Base-by-base conservation (phyloP, 2,329 filamentous ascomycete species). In the Fonsecaea multimorphosa region DNA sequence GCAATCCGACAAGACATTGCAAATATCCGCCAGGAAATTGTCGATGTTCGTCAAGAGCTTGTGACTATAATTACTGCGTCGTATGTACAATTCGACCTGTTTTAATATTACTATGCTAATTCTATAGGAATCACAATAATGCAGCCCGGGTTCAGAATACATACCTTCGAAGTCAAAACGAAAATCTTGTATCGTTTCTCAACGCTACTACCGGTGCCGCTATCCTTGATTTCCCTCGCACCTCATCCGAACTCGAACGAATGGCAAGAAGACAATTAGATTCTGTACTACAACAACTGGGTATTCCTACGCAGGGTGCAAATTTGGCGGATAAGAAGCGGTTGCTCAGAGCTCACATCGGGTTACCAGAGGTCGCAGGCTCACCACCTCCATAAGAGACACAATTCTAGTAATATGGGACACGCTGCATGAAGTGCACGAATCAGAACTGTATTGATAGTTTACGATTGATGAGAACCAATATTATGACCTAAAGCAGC, bases 21-120 rank as follows among this genome's bases (percentile, higher is more conserved):
- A 60, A 64, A 54, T 60, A 22, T 64, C 9, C 62, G 62, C 60
- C 56, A 64, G 60, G 62, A 60, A 11, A 44, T 64, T 55, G 19
- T 60, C n/a, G n/a, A n/a, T 60, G 34, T 64, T n/a, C 62, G 62
- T 64, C 56, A 64, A 64, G 62, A 60, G 19, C 55, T 64, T 55
- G 19, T 60, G 32, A 66, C 58, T 58, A 62, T 54, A 34, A 54
- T 61, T 22, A 61, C 53, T 66, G 59, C 58, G 22, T 66, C 63
- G 58, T 66, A 66, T 53, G 63, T 66, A 62, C 31, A 57, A 38
- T 58, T 58, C 36, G 31, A 62, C 59, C 16, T 61, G 58, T 66
- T 58, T 66, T 53, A 58, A 62, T 58, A 63, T 63, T 60, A 59
- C 59, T 63, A 59, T 66, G 36, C 64, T 65, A 65, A 66, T 66